Conservation (phyloP, 2,329 filamentous ascomycete genomes). For the Calonectria multiphialidica region DNA sequence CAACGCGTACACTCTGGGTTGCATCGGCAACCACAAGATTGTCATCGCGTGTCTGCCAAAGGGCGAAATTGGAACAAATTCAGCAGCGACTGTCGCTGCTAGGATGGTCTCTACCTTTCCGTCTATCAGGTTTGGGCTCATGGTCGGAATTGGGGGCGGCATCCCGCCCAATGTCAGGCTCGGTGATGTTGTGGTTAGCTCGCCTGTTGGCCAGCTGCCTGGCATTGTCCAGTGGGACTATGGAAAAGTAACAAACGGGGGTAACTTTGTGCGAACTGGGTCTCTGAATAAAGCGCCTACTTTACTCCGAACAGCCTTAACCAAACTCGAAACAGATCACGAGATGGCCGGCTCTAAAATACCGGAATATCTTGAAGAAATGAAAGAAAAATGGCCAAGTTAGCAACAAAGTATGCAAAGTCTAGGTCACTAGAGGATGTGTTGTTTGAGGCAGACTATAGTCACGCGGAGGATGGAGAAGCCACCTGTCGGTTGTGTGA, state of each 20-base stretch:
- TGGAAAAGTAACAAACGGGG: background rate
- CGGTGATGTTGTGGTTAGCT: background rate
- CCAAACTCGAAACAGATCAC: background rate
- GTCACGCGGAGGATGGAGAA: too few relatives aligned
- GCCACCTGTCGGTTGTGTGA: too few relatives aligned
- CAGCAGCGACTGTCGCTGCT: background rate
- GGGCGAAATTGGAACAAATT: background rate
- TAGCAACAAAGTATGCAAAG: slow-evolving; percentile 6
- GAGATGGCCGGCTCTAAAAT: slow-evolving; percentile 5
- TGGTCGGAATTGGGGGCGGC: slow-evolving; percentile 9
- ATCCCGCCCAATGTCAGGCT: background rate
- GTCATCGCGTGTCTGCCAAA: background rate
- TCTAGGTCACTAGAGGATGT: too few relatives aligned
- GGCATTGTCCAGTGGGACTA: background rate
- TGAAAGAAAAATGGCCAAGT: slow-evolving; percentile 9
- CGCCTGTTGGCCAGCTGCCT: background rate
- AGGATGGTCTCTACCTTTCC: background rate
- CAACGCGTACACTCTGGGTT: slow-evolving; percentile 16
- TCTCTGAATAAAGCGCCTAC: slow-evolving; percentile 3
- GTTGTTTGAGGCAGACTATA: too few relatives aligned
- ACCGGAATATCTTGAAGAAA: background rate
- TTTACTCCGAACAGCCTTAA: background rate
- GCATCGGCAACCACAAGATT: slow-evolving; percentile 9
- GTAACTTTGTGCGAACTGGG: slow-evolving; percentile 4
- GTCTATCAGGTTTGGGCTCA: background rate